These are phyloP conservation scores for Malus hybrid DNA, from an alignment of 331 rosid genomes.

Conservation along the genomic window DNA sequence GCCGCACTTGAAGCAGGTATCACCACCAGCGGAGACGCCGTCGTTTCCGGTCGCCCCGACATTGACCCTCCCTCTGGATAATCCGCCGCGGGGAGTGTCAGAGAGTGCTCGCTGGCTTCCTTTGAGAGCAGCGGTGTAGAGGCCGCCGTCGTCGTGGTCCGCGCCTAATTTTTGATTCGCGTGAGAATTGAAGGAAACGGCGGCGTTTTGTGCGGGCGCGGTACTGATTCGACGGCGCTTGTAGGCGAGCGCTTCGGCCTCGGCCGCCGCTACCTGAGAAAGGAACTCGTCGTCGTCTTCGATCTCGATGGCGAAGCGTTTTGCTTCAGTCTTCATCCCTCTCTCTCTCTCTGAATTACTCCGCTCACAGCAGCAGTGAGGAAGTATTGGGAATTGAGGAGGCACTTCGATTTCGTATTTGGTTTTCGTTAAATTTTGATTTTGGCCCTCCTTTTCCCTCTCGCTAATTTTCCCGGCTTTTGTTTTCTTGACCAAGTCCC, in stretches of 20 bases:
- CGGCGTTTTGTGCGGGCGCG: background rate
- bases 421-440: background rate
- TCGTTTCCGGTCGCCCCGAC: constrained; percentile 1
- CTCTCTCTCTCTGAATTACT: background rate
- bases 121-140: constrained; percentile 39
- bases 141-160: background rate
- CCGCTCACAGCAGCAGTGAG: background rate
- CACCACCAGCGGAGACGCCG: constrained; percentile 1
- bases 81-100: background rate
- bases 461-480: background rate
- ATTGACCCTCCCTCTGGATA: background rate
- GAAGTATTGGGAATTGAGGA: background rate
- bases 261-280: constrained; percentile 31
- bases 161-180: background rate
- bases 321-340: constrained; percentile 16
- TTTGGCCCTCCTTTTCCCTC: background rate
- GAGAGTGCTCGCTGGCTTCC: constrained; percentile 14
- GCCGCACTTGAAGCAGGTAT: constrained; percentile 54
- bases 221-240: constrained; percentile 31
- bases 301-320: constrained; percentile 5
- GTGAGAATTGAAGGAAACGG: background rate
- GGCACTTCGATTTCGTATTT: background rate
- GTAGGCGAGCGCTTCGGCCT: constrained; percentile 31
- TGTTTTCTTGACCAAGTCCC: background rate
- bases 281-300: constrained; percentile 37